These are phyloP conservation scores for Eremothecium coryli DNA, from an alignment of 1,139 yeast genomes.

Conservation along the genomic window DNA sequence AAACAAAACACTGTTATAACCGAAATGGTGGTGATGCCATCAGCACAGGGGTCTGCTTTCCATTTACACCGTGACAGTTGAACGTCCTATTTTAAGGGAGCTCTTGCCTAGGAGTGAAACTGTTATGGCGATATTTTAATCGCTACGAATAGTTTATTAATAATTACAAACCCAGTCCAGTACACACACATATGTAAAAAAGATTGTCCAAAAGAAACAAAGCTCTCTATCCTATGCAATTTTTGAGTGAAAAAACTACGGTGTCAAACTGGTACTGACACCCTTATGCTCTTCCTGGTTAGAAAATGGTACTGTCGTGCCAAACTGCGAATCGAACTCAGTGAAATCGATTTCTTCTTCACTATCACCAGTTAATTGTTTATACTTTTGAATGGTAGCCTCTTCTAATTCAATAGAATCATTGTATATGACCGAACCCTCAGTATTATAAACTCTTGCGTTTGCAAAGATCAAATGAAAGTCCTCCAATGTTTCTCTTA, in stretches of 20 bases:
- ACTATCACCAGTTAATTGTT: constrained; percentile 29
- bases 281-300: neutral
- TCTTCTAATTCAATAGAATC: constrained; percentile 66
- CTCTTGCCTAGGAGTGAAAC: too few relatives aligned
- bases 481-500: constrained; percentile 61
- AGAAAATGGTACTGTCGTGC: constrained; percentile 2
- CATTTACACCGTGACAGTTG: constrained; percentile 38
- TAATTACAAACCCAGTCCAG: constrained; percentile 2
- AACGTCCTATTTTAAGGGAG: too few relatives aligned
- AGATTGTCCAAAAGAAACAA: too few relatives aligned
- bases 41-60: constrained; percentile 67
- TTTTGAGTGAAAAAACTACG: neutral
- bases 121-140: too few relatives aligned
- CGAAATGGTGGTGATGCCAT: constrained; percentile 66
- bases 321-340: constrained; percentile 42
- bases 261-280: constrained; percentile 5
- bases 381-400: constrained; percentile 33
- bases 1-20: constrained; percentile 70
- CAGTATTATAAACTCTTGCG: constrained; percentile 83
- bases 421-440: constrained; percentile 70
- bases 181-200: too few relatives aligned
- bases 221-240: too few relatives aligned
- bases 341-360: constrained; percentile 38
- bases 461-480: constrained; percentile 70
- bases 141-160: constrained; percentile 1